Base-by-base conservation (phyloP, 371 early-diverging fungal species). In the Syncephalastrum contaminatum region DNA sequence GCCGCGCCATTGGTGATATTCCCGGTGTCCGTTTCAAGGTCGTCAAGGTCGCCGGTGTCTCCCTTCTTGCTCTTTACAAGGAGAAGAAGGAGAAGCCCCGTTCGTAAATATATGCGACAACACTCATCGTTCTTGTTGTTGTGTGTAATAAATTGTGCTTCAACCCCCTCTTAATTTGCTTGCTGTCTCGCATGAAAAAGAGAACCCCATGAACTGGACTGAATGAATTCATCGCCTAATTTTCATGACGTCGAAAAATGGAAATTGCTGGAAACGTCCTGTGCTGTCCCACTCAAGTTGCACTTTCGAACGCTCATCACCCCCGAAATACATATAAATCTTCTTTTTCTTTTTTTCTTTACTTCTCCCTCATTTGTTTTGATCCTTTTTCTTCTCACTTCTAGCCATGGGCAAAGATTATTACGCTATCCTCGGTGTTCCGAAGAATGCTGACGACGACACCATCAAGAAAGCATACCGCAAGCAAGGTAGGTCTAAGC, bases 11-110 rank as follows among this genome's bases (percentile, higher is more conserved):
- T 76, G 99, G 99, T 92, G 99, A 99, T 97, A 98, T 99, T 89
- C 99, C 99, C 70, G 99, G 99, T 94, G 96, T 99, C 72, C 95
- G 99, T 71, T 99, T 99, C 93, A 99, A 99, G 94, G 93, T 99
- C 67, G 96, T 98, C 83, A 99, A 99, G 88, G 99, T 99, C 65
- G 92, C 99, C 64, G 98, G 98, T 86, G 99, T 99, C 57, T 94
- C 99, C 56, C 92, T 99, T 60, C 81, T 96, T 45, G 99, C 99
- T 59, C 78, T 99, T 79, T 98, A 92, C 88, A 99, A 96, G 88
- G 99, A 99, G 84, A 99, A 99, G 97, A 99, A 99, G 89, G 98
- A 98, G 83, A 99, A 98, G 89, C 97, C 98, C 71, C 87, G 96
- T 73, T 92, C 94, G 67, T 97, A 96, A 87, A 72, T 67, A 36